Evolutionary conservation across 108 stramenopile genomes (phyloP).

Genomic region (Nitzschia sp.): DNA sequence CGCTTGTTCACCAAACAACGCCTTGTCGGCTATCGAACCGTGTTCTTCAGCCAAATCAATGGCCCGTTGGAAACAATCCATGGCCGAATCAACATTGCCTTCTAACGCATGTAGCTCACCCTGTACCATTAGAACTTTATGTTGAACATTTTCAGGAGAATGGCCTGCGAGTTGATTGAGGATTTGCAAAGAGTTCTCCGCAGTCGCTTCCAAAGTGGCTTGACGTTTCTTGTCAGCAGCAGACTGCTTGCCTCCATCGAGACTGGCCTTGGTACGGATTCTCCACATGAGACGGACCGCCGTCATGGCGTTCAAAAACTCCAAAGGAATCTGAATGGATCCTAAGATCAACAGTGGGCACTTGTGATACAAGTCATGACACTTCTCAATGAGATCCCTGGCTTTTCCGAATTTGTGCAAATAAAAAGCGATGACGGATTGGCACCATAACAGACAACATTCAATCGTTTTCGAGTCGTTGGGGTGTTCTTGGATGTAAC

Average conservation of each 20-base stretch:
- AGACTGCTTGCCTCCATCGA: background rate
- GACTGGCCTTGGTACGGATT: background rate
- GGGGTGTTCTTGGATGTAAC: background rate
- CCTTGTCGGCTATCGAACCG: background rate
- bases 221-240: background rate
- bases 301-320: conserved; percentile 16
- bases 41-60: background rate
- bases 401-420: conserved; percentile 10
- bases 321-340: background rate
- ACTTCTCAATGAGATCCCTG: background rate
- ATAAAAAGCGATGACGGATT: background rate
- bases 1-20: conserved; percentile 7
- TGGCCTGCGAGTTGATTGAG: background rate
- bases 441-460: background rate
- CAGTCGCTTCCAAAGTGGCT: background rate
- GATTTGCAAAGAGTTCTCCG: background rate
- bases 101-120: background rate
- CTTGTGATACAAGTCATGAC: background rate
- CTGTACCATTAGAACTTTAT: conserved; percentile 7
- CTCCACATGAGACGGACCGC: conserved; percentile 2
- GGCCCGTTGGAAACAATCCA: conserved; percentile 1
- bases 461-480: background rate
- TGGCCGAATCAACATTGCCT: background rate
- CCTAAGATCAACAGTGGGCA: background rate
- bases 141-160: background rate